Percentiles rank a stretch among this genome's conserved stretches.
phyloP scores from a whole-genome alignment of 2,329 filamentous ascomycete species.

The Rachicladosporium sp. region DNA sequence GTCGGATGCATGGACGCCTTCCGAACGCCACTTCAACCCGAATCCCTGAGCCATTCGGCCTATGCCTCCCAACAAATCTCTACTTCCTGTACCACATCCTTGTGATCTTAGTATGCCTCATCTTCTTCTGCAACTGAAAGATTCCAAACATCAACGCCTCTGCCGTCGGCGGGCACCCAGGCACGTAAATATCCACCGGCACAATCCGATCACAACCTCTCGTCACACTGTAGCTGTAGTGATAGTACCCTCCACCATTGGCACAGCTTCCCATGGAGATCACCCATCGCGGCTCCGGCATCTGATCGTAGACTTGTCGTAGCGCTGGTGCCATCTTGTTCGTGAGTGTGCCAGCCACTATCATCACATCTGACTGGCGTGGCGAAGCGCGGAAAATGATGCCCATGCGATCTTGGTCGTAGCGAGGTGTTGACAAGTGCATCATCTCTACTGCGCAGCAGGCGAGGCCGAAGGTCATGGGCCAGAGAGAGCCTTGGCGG shows the following conservation, averaged over 20 bases:
- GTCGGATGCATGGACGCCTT: too few species aligned
- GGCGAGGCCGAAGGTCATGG: conserved; percentile 77
- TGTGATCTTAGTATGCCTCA: conserved; percentile 45
- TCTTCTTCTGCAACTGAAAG: conserved; percentile 67
- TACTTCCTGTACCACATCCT: conserved; percentile 45
- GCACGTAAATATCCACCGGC: conserved; percentile 70
- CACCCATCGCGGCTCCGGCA: conserved; percentile 85
- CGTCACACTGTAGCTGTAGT: conserved; percentile 68
- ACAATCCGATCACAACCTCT: conserved; percentile 66
- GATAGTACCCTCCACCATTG: conserved; percentile 76
- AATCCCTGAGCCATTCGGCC: too few species aligned
- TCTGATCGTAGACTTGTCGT: conserved; percentile 87
- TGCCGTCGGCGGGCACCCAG: conserved; percentile 50
- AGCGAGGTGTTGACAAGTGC: conserved; percentile 75
- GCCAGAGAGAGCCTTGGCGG: conserved; percentile 74
- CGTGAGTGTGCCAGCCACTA: conserved; percentile 81
- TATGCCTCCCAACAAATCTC: too few species aligned
- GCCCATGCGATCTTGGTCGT: conserved; percentile 78
- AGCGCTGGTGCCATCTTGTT: conserved; percentile 94
- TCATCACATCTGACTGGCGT: conserved; percentile 84
- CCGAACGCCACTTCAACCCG: too few species aligned
- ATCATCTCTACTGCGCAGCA: conserved; percentile 92
- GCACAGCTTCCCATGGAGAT: conserved; percentile 76
- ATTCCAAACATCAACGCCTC: conserved; percentile 48
- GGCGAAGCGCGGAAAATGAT: conserved; percentile 86